Conservation (phyloP, 108 stramenopile species). For the Stephanodiscus triporus region DNA sequence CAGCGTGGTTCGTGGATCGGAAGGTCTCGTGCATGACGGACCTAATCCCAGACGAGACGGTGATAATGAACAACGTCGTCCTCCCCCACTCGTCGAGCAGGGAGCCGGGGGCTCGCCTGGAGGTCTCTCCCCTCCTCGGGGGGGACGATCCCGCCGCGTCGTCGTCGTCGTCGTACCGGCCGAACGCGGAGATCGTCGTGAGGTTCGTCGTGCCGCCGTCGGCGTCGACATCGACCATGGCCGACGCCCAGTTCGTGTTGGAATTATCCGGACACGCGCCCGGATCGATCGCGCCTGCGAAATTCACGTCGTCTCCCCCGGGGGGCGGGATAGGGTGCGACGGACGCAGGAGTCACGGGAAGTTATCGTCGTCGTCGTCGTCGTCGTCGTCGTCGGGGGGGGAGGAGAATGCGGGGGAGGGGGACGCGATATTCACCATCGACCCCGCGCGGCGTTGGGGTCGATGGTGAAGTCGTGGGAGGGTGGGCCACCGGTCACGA, state of each 20-base stretch:
- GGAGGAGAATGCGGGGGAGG: conserved; percentile 14
- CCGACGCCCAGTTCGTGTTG: conserved; percentile 67
- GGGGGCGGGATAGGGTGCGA: conserved; percentile 41
- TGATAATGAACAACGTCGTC: conserved; percentile 75
- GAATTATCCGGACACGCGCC: conserved; percentile 38
- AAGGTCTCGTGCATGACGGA: conserved; percentile 48
- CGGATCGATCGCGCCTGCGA: conserved; percentile 17
- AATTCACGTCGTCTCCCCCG: conserved; percentile 16
- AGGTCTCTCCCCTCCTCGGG: conserved; percentile 23
- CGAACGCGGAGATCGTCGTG: conserved; percentile 12
- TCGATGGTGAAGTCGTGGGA: conserved; percentile 50
- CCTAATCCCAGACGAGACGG: conserved; percentile 60
- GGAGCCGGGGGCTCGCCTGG: conserved; percentile 55
- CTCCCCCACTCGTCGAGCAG: conserved; percentile 43
- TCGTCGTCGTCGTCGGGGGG: too few species aligned
- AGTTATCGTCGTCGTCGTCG: too few species aligned
- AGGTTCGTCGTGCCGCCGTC: conserved; percentile 49
- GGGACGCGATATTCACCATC: conserved; percentile 41
- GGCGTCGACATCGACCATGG: not conserved
- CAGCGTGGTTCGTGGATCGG: conserved; percentile 49
- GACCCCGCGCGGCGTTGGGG: conserved; percentile 36
- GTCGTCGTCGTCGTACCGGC: too few species aligned
- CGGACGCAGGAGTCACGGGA: conserved; percentile 30
- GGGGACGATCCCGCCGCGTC: conserved; percentile 19
- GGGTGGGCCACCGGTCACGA: conserved; percentile 85